Evolutionary conservation across 169 alveolate species (phyloP).

Genomic region (Babesia microti): DNA sequence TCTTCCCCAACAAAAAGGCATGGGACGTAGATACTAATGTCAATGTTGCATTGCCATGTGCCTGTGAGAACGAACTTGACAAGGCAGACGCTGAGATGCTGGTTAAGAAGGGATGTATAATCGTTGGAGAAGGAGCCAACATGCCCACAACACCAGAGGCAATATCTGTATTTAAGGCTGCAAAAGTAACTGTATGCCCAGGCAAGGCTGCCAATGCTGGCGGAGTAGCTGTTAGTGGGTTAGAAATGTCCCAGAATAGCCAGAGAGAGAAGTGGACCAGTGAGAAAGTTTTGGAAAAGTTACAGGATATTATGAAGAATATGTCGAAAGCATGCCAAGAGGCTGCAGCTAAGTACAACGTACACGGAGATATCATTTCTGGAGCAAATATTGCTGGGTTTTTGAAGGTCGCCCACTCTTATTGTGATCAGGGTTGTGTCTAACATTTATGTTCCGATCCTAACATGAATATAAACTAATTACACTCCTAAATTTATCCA

Average conservation of each 20-base stretch:
- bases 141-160: slow-evolving; percentile 74
- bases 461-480: too few relatives aligned
- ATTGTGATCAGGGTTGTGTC: slow-evolving; percentile 61
- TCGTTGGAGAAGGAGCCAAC: slow-evolving; percentile 73
- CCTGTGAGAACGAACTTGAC: slow-evolving; percentile 68
- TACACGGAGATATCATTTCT: slow-evolving; percentile 56
- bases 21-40: slow-evolving; percentile 51
- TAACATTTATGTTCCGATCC: too few relatives aligned
- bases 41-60: slow-evolving; percentile 72
- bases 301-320: slow-evolving; percentile 55
- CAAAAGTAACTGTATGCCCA: slow-evolving; percentile 61
- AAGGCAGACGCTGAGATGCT: slow-evolving; percentile 53
- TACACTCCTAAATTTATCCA: too few relatives aligned
- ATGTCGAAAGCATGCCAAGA: slow-evolving; percentile 51
- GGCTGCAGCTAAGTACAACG: slow-evolving; percentile 47
- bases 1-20: slow-evolving; percentile 48
- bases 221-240: slow-evolving; percentile 75
- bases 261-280: slow-evolving; percentile 58
- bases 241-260: slow-evolving; percentile 75
- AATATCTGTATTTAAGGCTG: slow-evolving; percentile 41
- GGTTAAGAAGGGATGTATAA: slow-evolving; percentile 44
- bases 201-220: slow-evolving; percentile 81
- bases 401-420: slow-evolving; percentile 68
- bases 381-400: slow-evolving; percentile 79
- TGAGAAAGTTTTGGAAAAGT: slow-evolving; percentile 59